phyloP scores from a whole-genome alignment of 2,329 filamentous ascomycete genomes.

The Fusarium torulosum region DNA sequence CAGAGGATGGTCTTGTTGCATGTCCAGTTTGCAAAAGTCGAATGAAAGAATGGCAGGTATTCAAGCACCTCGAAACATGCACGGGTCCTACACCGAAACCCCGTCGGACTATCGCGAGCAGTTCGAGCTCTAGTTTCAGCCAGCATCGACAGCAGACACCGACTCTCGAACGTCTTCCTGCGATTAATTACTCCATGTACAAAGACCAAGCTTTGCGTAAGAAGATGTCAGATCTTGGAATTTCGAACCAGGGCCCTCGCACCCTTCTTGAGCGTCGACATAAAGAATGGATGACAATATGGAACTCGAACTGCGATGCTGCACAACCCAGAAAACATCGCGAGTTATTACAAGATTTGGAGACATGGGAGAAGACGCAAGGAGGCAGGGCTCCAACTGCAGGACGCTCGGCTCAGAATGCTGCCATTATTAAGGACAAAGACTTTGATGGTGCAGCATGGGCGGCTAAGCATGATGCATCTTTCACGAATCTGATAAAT shows the following conservation, averaged over 20 bases:
- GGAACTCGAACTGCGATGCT: slow-evolving; percentile 97
- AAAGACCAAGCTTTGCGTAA: slow-evolving; percentile 82
- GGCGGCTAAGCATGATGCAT: slow-evolving; percentile 76
- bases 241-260: slow-evolving; percentile 77
- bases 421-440: slow-evolving; percentile 77
- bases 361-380: slow-evolving; percentile 87
- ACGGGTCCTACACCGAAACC: slow-evolving; percentile 53
- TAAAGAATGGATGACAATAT: slow-evolving; percentile 93
- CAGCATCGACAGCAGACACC: slow-evolving; percentile 51
- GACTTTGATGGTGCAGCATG: slow-evolving; percentile 87
- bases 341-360: slow-evolving; percentile 82
- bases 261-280: slow-evolving; percentile 82
- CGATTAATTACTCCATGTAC: slow-evolving; percentile 88
- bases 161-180: slow-evolving; percentile 75
- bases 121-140: slow-evolving; percentile 27
- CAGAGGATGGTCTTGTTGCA: slow-evolving; percentile 80
- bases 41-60: slow-evolving; percentile 85
- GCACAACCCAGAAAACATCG: slow-evolving; percentile 75
- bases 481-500: slow-evolving; percentile 85
- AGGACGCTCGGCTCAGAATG: slow-evolving; percentile 55
- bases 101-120: slow-evolving; percentile 15
- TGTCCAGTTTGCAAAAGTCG: slow-evolving; percentile 85
- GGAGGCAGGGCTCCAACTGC: slow-evolving; percentile 68
- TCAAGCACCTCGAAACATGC: slow-evolving; percentile 81
- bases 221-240: slow-evolving; percentile 84